phyloP scores from a whole-genome alignment of 2,329 filamentous ascomycete genomes.

The Fusarium sp. region DNA sequence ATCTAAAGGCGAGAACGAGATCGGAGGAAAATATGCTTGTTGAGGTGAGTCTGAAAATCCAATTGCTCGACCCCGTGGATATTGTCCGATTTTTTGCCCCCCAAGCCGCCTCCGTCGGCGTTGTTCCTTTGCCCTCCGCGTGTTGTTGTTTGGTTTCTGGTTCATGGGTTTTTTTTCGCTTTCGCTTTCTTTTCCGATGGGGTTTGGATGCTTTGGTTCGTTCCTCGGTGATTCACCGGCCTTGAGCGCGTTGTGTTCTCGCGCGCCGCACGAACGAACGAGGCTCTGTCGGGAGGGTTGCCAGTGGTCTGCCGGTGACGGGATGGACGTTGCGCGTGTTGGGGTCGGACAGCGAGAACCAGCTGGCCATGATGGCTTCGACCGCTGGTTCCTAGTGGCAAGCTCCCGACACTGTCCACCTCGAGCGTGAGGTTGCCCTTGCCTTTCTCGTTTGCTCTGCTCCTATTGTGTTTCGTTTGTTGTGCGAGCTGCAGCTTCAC shows the following conservation, averaged over 20 bases:
- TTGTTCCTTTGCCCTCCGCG: neutral
- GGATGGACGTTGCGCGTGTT: slow-evolving; percentile 32
- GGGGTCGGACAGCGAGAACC: slow-evolving; percentile 31
- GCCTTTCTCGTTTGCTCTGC: neutral
- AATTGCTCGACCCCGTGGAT: slow-evolving; percentile 10
- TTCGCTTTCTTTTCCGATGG: neutral
- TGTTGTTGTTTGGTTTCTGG: slow-evolving; percentile 9
- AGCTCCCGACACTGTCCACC: neutral
- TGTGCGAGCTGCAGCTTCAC: slow-evolving; percentile 8
- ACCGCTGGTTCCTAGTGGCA: slow-evolving; percentile 6
- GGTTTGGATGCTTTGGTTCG: neutral
- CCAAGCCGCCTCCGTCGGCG: neutral
- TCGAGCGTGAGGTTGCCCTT: neutral
- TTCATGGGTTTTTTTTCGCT: neutral
- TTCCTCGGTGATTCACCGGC: slow-evolving; percentile 28
- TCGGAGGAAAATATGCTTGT: slow-evolving; percentile 48
- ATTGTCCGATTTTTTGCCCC: slow-evolving; percentile 15
- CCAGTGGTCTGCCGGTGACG: slow-evolving; percentile 18
- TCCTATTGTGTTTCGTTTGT: neutral
- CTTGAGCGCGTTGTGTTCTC: neutral
- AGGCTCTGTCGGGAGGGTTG: slow-evolving; percentile 25
- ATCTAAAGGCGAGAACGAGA: neutral
- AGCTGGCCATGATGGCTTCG: slow-evolving; percentile 25
- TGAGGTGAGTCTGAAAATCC: slow-evolving; percentile 48
- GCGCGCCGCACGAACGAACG: slow-evolving; percentile 22